Base-by-base conservation (phyloP, 129 eudicot species). In the Oenanthe sinensis region DNA sequence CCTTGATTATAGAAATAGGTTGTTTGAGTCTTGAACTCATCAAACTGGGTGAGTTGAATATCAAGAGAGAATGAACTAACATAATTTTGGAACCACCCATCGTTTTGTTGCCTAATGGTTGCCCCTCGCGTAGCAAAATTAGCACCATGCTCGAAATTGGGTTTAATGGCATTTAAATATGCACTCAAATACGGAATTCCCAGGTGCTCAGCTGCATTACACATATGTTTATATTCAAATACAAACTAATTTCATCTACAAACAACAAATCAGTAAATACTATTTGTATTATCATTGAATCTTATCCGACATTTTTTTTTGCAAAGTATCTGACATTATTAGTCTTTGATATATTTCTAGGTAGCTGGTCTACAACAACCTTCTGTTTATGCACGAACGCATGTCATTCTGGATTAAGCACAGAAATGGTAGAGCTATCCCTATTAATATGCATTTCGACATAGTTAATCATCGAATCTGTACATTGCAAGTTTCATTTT, bases 91-190 rank as follows among this genome's bases (percentile, higher is more conserved):
- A 70, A 70, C 75, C 75, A 70, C 17, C n/a, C 42, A 81, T 70
- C 78, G 45, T 82, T 82, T 11, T 78, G 84, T 0, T 84, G 85
- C 88, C 81, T 85, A 82, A 28, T 86, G 58, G 92, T 86, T 77
- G 83, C 75, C 9, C 92, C 90, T 55, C 92, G 82, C 0, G 85
- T 90, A 39, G 92, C 90, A 82, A 84, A 88, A 80, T 86, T 85
- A 54, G 92, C 90, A 72, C 92, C 92, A 3, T 86, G 88, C 71
- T 60, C 80, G 33, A 88, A 86, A 71, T 75, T 82, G 22, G 86
- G 68, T 80, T 81, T 87, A 9, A 88, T 73, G 15, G 90, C 74
- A 75, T 88, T 87, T n/a, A n/a, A n/a, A n/a, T 86, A 88, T 52
- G 92, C 85, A 84, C 88, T 86, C 84, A 86, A 42, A 78, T 86